A percentile compares a stretch with the other conserved stretches of the same genome.
phyloP scores from a whole-genome alignment of 768 basidiomycete genomes.

The Hortiboletus campestris region DNA sequence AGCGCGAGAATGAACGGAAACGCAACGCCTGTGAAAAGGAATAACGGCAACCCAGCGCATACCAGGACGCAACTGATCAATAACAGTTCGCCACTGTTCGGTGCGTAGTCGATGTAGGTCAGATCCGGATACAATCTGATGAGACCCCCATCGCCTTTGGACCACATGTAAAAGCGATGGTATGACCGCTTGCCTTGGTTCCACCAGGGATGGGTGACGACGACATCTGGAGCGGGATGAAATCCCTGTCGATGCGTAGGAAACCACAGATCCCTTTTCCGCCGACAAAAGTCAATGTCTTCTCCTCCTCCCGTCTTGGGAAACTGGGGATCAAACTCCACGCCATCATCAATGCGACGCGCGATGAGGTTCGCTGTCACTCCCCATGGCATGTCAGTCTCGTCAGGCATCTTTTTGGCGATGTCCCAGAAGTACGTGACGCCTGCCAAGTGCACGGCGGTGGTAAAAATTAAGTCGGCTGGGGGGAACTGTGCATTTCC shows the following conservation, averaged over 20 bases:
- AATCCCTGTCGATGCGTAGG: constrained; percentile 41
- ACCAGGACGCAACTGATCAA: constrained; percentile 25
- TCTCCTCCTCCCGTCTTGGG: constrained; percentile 67
- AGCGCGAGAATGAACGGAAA: constrained; percentile 18
- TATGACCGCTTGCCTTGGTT: constrained; percentile 44
- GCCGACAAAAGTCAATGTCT: constrained; percentile 58
- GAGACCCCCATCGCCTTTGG: constrained; percentile 54
- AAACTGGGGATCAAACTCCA: constrained; percentile 46
- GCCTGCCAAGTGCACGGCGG: constrained; percentile 54
- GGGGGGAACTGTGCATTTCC: constrained; percentile 50
- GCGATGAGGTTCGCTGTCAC: constrained; percentile 59
- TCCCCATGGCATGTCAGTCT: constrained; percentile 56
- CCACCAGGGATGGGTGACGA: constrained; percentile 63
- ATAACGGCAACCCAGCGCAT: constrained; percentile 10
- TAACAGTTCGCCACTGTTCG: constrained; percentile 50
- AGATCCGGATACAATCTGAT: constrained; percentile 46
- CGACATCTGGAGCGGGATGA: constrained; percentile 44
- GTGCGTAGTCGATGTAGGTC: constrained; percentile 43
- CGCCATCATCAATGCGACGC: constrained; percentile 43
- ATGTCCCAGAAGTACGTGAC: constrained; percentile 66
- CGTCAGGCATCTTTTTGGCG: constrained; percentile 42
- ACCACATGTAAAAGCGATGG: constrained; percentile 58
- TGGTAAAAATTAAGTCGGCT: constrained; percentile 47
- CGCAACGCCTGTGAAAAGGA: constrained; percentile 12
- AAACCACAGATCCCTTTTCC: constrained; percentile 41